phyloP scores from a whole-genome alignment of 331 rosid genomes.

The Pyrus hybrid region DNA sequence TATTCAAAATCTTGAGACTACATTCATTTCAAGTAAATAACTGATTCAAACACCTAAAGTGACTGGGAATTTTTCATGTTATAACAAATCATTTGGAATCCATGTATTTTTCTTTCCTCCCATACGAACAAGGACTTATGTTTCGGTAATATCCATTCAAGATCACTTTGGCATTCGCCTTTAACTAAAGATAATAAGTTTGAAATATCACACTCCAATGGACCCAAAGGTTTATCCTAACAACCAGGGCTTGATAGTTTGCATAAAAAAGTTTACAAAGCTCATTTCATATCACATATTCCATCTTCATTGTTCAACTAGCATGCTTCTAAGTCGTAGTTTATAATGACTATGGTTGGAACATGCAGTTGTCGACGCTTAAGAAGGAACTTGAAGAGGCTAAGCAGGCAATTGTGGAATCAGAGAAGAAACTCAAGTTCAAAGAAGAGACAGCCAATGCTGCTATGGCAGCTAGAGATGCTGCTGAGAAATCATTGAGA shows the following conservation, averaged over 20 bases:
- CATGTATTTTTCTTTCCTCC: background rate
- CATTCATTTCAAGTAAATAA: background rate
- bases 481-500: slow-evolving; percentile 87
- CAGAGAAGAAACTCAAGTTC: slow-evolving; percentile 73
- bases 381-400: slow-evolving; percentile 87
- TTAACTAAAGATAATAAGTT: background rate
- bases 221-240: background rate
- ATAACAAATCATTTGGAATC: background rate
- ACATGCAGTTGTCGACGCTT: slow-evolving; percentile 58
- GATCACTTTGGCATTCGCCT: no score
- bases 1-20: background rate
- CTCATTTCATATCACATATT: background rate
- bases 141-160: background rate
- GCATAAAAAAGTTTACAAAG: background rate
- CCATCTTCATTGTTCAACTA: background rate
- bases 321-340: background rate
- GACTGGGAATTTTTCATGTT: no score
- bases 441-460: slow-evolving; percentile 93
- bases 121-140: background rate
- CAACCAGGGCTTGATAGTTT: background rate
- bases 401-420: slow-evolving; percentile 66
- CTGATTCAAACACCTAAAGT: background rate
- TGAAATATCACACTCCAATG: background rate
- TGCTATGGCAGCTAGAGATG: slow-evolving; percentile 99
- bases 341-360: slow-evolving; percentile 17